Conservation (phyloP, 441 rosid species). For the Biscutella laevigata region DNA sequence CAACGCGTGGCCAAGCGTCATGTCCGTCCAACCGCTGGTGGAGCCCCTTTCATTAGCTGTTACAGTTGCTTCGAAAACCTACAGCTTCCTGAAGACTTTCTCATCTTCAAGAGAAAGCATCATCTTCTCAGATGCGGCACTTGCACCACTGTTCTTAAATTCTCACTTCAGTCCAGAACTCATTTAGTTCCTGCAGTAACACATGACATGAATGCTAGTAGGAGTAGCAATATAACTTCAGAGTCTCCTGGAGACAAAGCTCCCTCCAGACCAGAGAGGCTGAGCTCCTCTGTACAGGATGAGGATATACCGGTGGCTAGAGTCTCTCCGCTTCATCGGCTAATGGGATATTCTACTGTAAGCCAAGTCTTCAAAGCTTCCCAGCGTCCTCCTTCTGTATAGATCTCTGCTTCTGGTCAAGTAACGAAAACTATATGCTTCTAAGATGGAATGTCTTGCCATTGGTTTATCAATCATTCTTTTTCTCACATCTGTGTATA, state of each 20-base stretch:
- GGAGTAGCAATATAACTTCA: conserved; percentile 10
- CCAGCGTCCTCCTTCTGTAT: conserved; percentile 22
- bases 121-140: conserved; percentile 30
- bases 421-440: not conserved
- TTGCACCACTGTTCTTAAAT: conserved; percentile 27
- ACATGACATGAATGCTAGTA: conserved; percentile 9
- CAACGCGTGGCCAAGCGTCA: conserved; percentile 35
- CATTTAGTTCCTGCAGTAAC: conserved; percentile 24
- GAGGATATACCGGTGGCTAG: conserved; percentile 35
- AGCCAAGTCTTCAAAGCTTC: conserved; percentile 38
- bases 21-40: conserved; percentile 29
- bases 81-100: conserved; percentile 29
- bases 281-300: conserved; percentile 29
- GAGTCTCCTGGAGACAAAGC: conserved; percentile 20
- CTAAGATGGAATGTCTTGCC: conserved; percentile 19
- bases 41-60: conserved; percentile 28
- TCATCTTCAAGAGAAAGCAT: conserved; percentile 27
- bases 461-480: conserved; percentile 22
- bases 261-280: conserved; percentile 26
- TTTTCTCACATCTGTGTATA: conserved; percentile 23
- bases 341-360: conserved; percentile 81
- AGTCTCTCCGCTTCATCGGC: conserved; percentile 65
- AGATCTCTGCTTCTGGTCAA: conserved; percentile 20
- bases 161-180: conserved; percentile 25
- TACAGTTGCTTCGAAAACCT: conserved; percentile 21